Evolutionary conservation across 192 early-diverging fungal genomes (phyloP), one percentile per base, ranked within the genome.

Genomic region (Backusella liffmaniae): DNA sequence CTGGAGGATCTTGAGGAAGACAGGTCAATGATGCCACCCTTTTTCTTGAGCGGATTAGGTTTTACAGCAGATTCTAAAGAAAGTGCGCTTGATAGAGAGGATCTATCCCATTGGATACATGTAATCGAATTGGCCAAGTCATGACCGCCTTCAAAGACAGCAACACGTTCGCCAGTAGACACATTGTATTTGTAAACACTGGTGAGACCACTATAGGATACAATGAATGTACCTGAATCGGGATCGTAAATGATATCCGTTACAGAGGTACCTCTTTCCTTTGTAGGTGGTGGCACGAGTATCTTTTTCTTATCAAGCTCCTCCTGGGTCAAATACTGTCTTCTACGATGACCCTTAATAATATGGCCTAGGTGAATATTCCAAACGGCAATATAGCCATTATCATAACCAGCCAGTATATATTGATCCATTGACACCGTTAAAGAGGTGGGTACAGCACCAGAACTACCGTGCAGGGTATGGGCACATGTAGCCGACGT

Each of bases 311-410:
- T 15, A n/a, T 62, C 36, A 30, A 67, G 21, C 15, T 44, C 65
- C 7, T 56, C 13, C 35, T 9, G 18, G 18, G 18, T 23, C 3
- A 23, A 39, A 41, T 69, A 39, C 18, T 23, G 30, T 15, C 59
- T 37, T 49, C 76, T 29, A 36, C 26, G 21, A 29, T 65, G 66
- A 2, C 21, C n/a, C 1, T 70, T 39, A 30, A 35, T 42, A 29
- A 83, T 39, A 10, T 56, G 46, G 6, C 67, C 66, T 18, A 74
- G 23, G 32, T 80, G 62, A 13, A 83, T 42, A 26, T 78, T 36
- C 84, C 81, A 85, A 18, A 83, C 32, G 3, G 76, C 26, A 66
- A 83, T 73, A 7, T 65, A 37, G 18, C 84, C 84, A 73, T 80
- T 72, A 12, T 44, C 70, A 67, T 66, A 80, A 26, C 84, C 84